Evolutionary conservation across 106 monocot species (phyloP).

Genomic region (Agapanthus africanus): DNA sequence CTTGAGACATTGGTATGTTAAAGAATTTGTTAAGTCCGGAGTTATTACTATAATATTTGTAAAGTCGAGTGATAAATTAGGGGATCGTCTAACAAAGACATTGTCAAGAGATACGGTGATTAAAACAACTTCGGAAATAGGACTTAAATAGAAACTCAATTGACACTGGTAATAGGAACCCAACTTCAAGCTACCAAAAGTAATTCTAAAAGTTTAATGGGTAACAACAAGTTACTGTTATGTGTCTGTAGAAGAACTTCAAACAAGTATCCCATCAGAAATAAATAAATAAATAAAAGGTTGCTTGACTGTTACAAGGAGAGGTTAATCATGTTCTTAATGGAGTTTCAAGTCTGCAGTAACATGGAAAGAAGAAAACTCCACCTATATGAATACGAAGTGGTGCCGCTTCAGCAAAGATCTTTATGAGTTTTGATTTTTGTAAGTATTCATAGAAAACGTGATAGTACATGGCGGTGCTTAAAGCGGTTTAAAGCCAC

Average conservation of each 20-base stretch:
- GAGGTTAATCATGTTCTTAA: no score
- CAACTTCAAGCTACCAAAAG: background rate
- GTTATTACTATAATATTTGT: background rate
- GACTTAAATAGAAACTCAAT: background rate
- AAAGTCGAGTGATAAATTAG: background rate
- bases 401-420: no score
- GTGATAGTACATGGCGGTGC: no score
- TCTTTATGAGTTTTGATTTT: no score
- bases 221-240: background rate
- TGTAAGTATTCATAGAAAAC: no score
- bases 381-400: no score
- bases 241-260: background rate
- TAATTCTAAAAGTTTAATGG: background rate
- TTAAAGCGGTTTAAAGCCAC: no score
- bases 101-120: background rate
- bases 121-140: background rate
- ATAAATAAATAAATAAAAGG: no score
- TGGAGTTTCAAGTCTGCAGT: no score
- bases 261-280: no score
- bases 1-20: background rate
- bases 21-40: background rate
- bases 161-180: background rate
- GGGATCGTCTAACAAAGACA: background rate
- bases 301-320: no score
- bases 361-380: no score